Evolutionary conservation across 805 yeast genomes (phyloP).

Genomic region (Myxozyma nipponensis): DNA sequence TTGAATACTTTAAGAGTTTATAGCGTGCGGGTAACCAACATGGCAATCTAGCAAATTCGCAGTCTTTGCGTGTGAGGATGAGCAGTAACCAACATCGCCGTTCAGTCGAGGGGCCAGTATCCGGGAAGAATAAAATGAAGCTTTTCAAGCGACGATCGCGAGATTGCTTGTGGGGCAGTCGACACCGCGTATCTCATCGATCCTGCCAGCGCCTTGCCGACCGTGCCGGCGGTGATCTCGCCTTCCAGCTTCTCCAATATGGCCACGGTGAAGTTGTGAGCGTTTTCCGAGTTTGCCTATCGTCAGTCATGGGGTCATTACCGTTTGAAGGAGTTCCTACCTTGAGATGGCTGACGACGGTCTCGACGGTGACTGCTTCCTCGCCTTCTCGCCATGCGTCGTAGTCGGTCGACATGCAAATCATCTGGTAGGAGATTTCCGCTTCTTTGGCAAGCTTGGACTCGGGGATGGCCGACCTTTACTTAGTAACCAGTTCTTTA

Average conservation of each 20-base stretch:
- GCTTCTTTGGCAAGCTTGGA: conserved; percentile 96
- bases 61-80: too few species aligned
- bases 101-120: conserved; percentile 44
- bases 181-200: conserved; percentile 77
- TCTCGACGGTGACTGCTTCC: conserved; percentile 97
- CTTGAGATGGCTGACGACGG: conserved; percentile 81
- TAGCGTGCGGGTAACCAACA: not conserved
- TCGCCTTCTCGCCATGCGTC: conserved; percentile 97
- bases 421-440: conserved; percentile 94
- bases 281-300: conserved; percentile 78
- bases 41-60: not conserved
- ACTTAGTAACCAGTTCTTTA: too few species aligned
- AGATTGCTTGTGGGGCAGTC: conserved; percentile 70
- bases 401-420: conserved; percentile 98
- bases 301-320: too few species aligned
- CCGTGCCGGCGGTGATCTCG: conserved; percentile 49
- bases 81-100: not conserved
- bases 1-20: conserved; percentile 7
- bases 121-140: conserved; percentile 89
- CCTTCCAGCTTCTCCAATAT: conserved; percentile 67
- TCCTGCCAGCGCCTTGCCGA: conserved; percentile 71
- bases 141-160: conserved; percentile 66
- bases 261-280: conserved; percentile 68
- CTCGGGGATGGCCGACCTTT: conserved; percentile 81
- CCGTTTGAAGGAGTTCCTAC: not conserved